phyloP scores from a whole-genome alignment of 1,139 yeast species.

The Yamadazyma buinensis region DNA sequence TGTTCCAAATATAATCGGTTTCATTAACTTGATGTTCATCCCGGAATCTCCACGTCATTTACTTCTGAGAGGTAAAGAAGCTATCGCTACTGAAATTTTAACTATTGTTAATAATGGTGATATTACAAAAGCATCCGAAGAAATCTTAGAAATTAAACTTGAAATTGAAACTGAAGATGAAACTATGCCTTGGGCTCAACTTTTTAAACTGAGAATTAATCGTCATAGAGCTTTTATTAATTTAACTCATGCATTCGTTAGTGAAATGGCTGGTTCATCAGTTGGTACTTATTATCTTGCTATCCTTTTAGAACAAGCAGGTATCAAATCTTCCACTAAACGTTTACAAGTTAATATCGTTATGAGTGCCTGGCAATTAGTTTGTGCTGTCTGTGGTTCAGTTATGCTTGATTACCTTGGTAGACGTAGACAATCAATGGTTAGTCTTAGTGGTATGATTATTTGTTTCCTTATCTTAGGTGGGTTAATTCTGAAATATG shows the following conservation, averaged over 20 bases:
- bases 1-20: constrained; percentile 10
- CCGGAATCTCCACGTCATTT: constrained; percentile 17
- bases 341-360: constrained; percentile 13
- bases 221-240: constrained; percentile 10
- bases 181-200: constrained; percentile 10
- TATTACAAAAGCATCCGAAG: background rate
- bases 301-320: constrained; percentile 12
- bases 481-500: constrained; percentile 12
- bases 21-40: constrained; percentile 10
- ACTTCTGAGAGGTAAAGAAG: constrained; percentile 9
- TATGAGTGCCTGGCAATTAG: constrained; percentile 13
- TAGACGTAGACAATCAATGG: constrained; percentile 11
- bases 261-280: constrained; percentile 17
- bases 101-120: constrained; percentile 7
- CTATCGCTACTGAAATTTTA: constrained; percentile 11
- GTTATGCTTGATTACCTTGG: constrained; percentile 12
- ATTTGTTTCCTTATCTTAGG: constrained; percentile 12
- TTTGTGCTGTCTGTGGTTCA: constrained; percentile 12
- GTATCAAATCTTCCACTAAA: constrained; percentile 9
- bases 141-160: constrained; percentile 5
- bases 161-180: constrained; percentile 2
- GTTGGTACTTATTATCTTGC: constrained; percentile 15
- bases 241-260: constrained; percentile 12
- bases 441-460: constrained; percentile 12
- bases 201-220: constrained; percentile 11